Percentiles rank a stretch among this genome's conserved stretches.
phyloP scores from a whole-genome alignment of 192 early-diverging fungal species.

The Backusella westeae region DNA sequence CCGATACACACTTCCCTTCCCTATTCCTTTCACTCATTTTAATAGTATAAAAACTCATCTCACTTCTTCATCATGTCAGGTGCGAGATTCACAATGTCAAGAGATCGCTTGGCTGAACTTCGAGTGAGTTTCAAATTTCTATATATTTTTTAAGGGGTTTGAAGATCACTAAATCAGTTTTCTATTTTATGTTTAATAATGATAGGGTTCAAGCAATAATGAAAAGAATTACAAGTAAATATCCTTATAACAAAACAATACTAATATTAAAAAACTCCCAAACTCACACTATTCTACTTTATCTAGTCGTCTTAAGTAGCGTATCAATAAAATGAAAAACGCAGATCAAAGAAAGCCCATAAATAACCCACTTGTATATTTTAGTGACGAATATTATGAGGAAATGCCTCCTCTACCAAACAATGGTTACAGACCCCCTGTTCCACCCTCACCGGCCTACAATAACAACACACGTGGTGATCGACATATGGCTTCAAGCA shows the following conservation, averaged over 20 bases:
- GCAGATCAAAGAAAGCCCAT: not conserved
- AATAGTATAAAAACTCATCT: not conserved
- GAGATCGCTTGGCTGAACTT: conserved; percentile 38
- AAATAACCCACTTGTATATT: conserved; percentile 2
- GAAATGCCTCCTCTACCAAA: conserved; percentile 27
- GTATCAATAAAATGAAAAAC: not conserved
- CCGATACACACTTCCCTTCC: not conserved
- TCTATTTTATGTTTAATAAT: not conserved
- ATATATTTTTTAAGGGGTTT: not conserved
- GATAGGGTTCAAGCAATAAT: conserved; percentile 25
- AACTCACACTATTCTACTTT: not conserved
- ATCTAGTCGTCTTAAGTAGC: conserved; percentile 15
- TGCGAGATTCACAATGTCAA: conserved; percentile 39
- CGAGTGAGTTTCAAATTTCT: conserved; percentile 18
- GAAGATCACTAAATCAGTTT: not conserved
- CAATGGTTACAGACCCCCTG: conserved; percentile 23
- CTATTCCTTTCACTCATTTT: conserved; percentile 4
- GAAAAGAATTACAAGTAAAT: conserved; percentile 37
- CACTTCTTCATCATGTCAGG: conserved; percentile 16
- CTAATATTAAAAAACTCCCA: not conserved
- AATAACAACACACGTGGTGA: conserved; percentile 23
- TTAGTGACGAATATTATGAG: conserved; percentile 25
- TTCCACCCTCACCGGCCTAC: conserved; percentile 27
- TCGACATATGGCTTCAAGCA: conserved; percentile 12
- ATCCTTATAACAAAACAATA: not conserved